Conservation (phyloP, 2,329 filamentous ascomycete genomes). For the Arthrobotrys sinensis region DNA sequence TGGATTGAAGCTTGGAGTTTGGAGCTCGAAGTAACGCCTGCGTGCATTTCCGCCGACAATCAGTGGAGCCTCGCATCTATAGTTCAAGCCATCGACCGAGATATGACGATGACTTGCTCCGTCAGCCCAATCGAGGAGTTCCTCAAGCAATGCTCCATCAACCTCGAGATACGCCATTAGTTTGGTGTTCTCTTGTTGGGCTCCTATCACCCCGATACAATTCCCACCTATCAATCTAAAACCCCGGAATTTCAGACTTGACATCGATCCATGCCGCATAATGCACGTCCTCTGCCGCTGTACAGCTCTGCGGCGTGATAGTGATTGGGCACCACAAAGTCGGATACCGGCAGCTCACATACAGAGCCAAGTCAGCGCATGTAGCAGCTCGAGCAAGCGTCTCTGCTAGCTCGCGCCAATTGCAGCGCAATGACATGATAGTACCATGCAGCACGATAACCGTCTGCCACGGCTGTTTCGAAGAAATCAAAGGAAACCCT, state of each 20-base stretch:
- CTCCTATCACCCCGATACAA: neutral
- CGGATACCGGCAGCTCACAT: slow-evolving; percentile 21
- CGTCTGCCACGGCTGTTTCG: slow-evolving; percentile 27
- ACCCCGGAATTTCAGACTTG: neutral
- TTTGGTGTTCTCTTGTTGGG: neutral
- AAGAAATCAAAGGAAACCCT: slow-evolving; percentile 16
- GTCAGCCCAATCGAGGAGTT: neutral
- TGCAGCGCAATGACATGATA: slow-evolving; percentile 26
- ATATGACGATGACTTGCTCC: slow-evolving; percentile 6
- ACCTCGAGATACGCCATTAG: neutral
- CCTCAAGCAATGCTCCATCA: neutral
- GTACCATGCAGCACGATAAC: slow-evolving; percentile 42
- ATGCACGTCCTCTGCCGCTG: slow-evolving; percentile 7
- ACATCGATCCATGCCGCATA: slow-evolving; percentile 9
- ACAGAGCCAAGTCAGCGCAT: slow-evolving; percentile 15
- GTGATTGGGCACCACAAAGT: slow-evolving; percentile 13
- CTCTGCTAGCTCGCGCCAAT: slow-evolving; percentile 4
- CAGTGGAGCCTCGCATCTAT: slow-evolving; percentile 32
- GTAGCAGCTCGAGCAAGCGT: slow-evolving; percentile 12
- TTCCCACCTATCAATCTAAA: slow-evolving; percentile 3
- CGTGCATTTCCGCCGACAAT: slow-evolving; percentile 34
- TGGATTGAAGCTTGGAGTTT: slow-evolving; percentile 9
- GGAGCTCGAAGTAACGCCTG: slow-evolving; percentile 21
- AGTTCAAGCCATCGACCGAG: slow-evolving; percentile 9
- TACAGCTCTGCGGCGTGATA: slow-evolving; percentile 28